Evolutionary conservation across 768 basidiomycete species (phyloP).

Genomic region (Mrakia blollopis): DNA sequence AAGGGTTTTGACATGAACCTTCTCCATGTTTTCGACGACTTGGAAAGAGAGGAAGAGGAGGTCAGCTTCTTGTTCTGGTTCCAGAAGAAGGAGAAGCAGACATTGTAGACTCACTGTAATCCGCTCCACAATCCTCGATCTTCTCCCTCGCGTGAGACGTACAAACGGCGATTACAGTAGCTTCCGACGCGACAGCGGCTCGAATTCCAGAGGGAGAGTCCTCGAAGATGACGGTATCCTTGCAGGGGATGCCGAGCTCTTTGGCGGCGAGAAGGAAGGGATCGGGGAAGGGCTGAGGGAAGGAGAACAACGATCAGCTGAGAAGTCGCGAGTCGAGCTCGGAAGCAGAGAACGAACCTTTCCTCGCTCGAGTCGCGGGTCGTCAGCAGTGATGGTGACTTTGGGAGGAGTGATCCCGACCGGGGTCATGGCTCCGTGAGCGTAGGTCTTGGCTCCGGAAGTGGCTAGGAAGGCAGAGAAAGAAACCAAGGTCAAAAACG

Average conservation of each 20-base stretch:
- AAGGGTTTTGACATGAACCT: neutral
- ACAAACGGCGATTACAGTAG: constrained; percentile 42
- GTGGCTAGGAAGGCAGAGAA: constrained; percentile 48
- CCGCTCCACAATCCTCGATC: constrained; percentile 13
- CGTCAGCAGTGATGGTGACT: constrained; percentile 49
- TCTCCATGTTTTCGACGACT: constrained; percentile 16
- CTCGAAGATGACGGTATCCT: constrained; percentile 42
- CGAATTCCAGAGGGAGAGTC: constrained; percentile 46
- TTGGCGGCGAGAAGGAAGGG: constrained; percentile 46
- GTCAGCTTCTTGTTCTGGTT: neutral
- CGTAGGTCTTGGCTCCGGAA: constrained; percentile 65
- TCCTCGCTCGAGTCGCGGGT: too few species aligned
- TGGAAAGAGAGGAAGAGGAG: neutral
- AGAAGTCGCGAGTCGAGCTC: too few species aligned
- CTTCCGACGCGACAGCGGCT: constrained; percentile 43
- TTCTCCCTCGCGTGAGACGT: constrained; percentile 21
- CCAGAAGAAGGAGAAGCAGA: neutral
- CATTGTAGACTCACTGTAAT: neutral
- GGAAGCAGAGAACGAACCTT: neutral
- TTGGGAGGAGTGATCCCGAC: constrained; percentile 63
- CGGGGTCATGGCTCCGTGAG: constrained; percentile 61
- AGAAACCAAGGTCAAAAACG: too few species aligned
- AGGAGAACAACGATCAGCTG: too few species aligned
- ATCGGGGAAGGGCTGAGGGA: constrained; percentile 44
- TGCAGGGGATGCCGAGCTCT: constrained; percentile 43